Evolutionary conservation across 192 early-diverging fungal species (phyloP), one percentile per base, ranked within the genome.

Genomic region (Coemansia erecta): DNA sequence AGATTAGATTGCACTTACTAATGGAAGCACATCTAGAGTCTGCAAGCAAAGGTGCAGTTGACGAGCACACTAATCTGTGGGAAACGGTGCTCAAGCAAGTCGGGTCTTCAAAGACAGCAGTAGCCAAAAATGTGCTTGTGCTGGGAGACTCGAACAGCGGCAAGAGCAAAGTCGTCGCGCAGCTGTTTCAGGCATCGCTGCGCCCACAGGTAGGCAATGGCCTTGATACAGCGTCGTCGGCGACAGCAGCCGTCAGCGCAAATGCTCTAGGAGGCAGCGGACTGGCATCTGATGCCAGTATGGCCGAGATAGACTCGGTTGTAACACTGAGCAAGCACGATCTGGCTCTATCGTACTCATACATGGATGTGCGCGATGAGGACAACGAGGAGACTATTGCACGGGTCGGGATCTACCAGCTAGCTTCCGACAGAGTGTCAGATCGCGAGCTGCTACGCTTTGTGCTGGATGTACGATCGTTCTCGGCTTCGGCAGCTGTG

Each of bases 321-420:
- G 74, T 57, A 44, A 73, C 73, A 50, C 70, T 79, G 66, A 80
- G 63, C 61, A 77, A 84, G 63, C 83, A 83, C 58, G 89, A 92
- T 53, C 73, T 94, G 58, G 92, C 89, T n/a, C 77, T 95, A 33
- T 84, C 87, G 35, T 95, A 90, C 59, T 85, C 87, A 6, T 94
- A 85, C 81, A 81, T 89, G 64, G 91, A 94, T 53, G 84, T 94
- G 42, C 81, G 85, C 51, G 94, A 98, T 63, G 95, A 94, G 48
- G 93, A 94, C 54, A 86, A 88, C 63, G 90, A 91, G 82, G 74
- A 74, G 42, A 60, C 44, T 21, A 26, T 82, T 47, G 89, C 92
- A 15, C 83, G 93, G 11, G 67, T 93, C 23, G 90, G 90, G 4
- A 37, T 94, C 35, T 94, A 90, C 76, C 90, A 92, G 70, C 76